Base-by-base conservation (phyloP, 345 rosid species). In the Corymbia maculata region DNA sequence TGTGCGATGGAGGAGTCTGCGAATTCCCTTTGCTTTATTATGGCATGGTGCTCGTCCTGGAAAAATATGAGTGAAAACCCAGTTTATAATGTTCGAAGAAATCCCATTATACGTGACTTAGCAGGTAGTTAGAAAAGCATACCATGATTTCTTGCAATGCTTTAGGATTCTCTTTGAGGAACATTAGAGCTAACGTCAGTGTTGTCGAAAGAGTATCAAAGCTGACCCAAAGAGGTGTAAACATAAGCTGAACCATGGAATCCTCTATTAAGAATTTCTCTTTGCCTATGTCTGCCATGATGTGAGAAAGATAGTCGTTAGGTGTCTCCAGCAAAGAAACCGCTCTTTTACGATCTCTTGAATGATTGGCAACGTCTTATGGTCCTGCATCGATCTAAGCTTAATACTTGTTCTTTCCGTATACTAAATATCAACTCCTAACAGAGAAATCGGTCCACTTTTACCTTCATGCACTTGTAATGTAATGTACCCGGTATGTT, bases 391-490 rank as follows among this genome's bases (percentile, higher is more conserved):
- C 13, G 45, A 68, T 24, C 7, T 47, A 26, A 47, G 6, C 51
- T 44, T 7, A 32, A 6, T 24, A 14, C 6, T 42, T 8, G 22
- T 15, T 28, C 2, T 32, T 15, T 59, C 10, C 11, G 19, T 17
- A 70, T 32, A 9, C 7, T 17, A 17, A 10, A 70, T 36, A 36
- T 19, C 82, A 70, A 17, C 17, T 70, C 9, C 49, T 36, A 70
- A 36, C 45, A 10, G 6, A 16, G 26, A 30, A 4, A 52, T 44
- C 36, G 36, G 15, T 8, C 19, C 47, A 19, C 80, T 6, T 36
- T 87, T 89, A 92, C 93, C 93, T 92, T 87, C 49, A 92, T 66
- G 88, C 93, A 91, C 51, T 89, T 91, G 55, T 92, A 86, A 79
- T 88, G 91, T 5, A 89, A 50, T 13, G 93, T 93, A 53, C 93